Evolutionary conservation across 169 alveolate genomes (phyloP).

Genomic region (Miamiensis avidus): DNA sequence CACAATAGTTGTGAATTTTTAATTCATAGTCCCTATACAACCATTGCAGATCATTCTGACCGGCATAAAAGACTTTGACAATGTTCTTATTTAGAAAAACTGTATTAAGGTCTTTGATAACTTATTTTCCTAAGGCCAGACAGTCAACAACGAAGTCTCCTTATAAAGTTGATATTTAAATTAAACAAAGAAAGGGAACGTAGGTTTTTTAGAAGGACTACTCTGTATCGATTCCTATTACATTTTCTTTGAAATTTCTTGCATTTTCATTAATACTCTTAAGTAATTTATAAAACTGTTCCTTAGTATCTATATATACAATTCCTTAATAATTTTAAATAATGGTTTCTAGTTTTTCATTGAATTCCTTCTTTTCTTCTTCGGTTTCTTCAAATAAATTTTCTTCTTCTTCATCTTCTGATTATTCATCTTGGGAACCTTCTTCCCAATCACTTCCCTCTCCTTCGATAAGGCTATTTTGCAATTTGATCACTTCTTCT

Average conservation of each 20-base stretch:
- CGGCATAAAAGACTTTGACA: constrained; percentile 76
- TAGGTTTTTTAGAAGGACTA: constrained; percentile 5
- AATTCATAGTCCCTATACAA: constrained; percentile 76
- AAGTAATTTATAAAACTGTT: too few species aligned
- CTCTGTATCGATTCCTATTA: constrained; percentile 22
- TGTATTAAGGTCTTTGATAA: constrained; percentile 5
- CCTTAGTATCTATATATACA: not conserved
- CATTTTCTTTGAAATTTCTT: not conserved
- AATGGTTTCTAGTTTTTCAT: not conserved
- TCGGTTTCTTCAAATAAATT: too few species aligned
- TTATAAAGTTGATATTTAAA: constrained; percentile 10
- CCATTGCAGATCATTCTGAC: constrained; percentile 72
- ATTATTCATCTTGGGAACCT: not conserved
- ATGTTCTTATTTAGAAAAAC: constrained; percentile 58
- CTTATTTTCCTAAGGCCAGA: not conserved
- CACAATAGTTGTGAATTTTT: constrained; percentile 60
- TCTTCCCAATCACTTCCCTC: not conserved
- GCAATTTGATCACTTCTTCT: too few species aligned
- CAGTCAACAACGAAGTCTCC: constrained; percentile 6
- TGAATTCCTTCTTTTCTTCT: not conserved
- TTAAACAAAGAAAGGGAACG: constrained; percentile 16
- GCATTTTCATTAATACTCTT: not conserved
- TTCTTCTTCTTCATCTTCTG: not conserved
- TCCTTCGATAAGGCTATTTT: too few species aligned
- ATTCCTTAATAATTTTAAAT: not conserved